Evolutionary conservation across 352 stramenopile species (phyloP), one percentile per base, ranked within the genome.

Genomic region (Phytophthora pseudosyringae): DNA sequence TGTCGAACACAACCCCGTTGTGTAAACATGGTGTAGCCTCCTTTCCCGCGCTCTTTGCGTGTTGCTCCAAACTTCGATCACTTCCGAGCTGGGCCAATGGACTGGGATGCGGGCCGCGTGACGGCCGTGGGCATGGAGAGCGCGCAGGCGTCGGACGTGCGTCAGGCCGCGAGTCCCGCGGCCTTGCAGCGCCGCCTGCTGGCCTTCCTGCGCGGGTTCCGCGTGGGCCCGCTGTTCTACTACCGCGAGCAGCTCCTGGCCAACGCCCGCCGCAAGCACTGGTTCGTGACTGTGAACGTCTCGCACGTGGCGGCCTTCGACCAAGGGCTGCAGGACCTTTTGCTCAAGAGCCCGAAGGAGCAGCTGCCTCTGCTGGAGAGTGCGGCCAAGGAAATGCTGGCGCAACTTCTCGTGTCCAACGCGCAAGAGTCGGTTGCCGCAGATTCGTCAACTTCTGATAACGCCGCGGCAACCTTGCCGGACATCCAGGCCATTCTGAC

Each of bases 201-300:
- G n/a, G 73, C 86, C 15, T 98, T 98, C 59, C 77, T 98, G 49
- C 89, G 91, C 43, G 91, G 85, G 45, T 98, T 97, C 66, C 83
- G 88, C 33, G 74, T 95, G 7, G 92, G 89, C 0, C 80, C 87
- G 33, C 73, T 96, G 26, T 97, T 97, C 65, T 88, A 85, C 67
- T 98, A 98, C 69, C 86, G 92, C 54, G 87, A 97, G 66, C 86
- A 96, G 75, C 83, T 97, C 13, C 67, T 97, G 29, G 79, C 85
- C 41, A 91, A 96, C 53, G 94, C 88, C 45, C 86, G 91, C 2
- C 90, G 91, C 48, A 67, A 71, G 18, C 70, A 83, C 48, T 86
- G 79, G 63, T 87, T 80, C 56, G 88, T 97, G 62, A 93, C 86
- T 7, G 75, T 98, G 29, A 84, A 95, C 40, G 63, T 97, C 15